These are phyloP conservation scores for Talaromyces amestolkiae DNA, from an alignment of 2,329 filamentous ascomycete genomes.

Conservation along the genomic window DNA sequence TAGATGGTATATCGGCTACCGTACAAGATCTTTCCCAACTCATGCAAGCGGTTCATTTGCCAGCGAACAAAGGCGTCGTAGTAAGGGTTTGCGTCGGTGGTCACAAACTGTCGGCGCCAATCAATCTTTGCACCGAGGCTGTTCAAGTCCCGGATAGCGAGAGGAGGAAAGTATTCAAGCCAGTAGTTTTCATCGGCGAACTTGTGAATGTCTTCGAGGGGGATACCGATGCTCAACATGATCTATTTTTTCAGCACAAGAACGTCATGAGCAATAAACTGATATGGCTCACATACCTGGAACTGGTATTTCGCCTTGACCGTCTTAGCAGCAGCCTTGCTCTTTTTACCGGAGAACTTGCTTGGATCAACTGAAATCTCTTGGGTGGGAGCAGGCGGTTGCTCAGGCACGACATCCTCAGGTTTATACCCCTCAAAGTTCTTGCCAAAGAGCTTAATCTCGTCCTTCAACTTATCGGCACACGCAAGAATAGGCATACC, in stretches of 20 bases:
- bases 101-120: constrained; percentile 89
- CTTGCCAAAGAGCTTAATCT: constrained; percentile 83
- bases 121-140: constrained; percentile 85
- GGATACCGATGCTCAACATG: constrained; percentile 87
- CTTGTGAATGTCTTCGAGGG: constrained; percentile 81
- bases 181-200: constrained; percentile 91
- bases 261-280: background rate
- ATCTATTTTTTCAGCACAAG: constrained; percentile 54
- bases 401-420: constrained; percentile 53
- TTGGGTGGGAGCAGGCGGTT: constrained; percentile 61
- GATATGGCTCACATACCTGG: constrained; percentile 32
- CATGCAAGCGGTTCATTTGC: constrained; percentile 93
- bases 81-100: constrained; percentile 93
- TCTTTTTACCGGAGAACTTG: constrained; percentile 90
- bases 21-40: constrained; percentile 89
- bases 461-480: constrained; percentile 88
- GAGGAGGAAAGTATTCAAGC: constrained; percentile 87
- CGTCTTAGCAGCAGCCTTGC: constrained; percentile 85
- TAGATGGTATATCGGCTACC: constrained; percentile 93
- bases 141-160: constrained; percentile 72
- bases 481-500: constrained; percentile 98
- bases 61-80: constrained; percentile 94
- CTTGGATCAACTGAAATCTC: constrained; percentile 75
- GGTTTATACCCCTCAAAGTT: constrained; percentile 77
- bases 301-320: constrained; percentile 95